phyloP scores from a whole-genome alignment of 2,329 filamentous ascomycete genomes.

The Cladophialophora bantiana region DNA sequence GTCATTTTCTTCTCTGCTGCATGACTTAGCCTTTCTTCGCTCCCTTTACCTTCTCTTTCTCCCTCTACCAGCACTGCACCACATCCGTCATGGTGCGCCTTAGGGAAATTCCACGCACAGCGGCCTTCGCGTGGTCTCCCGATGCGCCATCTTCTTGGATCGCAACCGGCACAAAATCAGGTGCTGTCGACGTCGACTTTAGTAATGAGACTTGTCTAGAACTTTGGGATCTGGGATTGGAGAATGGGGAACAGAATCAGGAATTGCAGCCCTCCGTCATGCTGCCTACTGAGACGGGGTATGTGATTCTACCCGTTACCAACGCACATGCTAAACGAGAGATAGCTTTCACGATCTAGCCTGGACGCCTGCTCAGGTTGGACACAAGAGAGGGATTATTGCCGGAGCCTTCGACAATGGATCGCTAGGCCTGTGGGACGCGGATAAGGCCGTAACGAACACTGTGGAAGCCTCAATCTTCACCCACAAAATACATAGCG shows the following conservation, averaged over 20 bases:
- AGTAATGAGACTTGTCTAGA: constrained; percentile 96
- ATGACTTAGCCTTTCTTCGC: constrained; percentile 29
- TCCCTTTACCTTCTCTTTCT: constrained; percentile 35
- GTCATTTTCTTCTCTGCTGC: constrained; percentile 21
- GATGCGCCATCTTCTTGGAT: constrained; percentile 79
- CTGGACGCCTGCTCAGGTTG: constrained; percentile 83
- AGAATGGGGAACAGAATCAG: constrained; percentile 74
- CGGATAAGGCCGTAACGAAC: constrained; percentile 67
- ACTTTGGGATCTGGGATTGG: constrained; percentile 90
- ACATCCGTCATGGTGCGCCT: constrained; percentile 81
- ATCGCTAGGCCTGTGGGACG: constrained; percentile 91
- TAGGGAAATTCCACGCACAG: constrained; percentile 94
- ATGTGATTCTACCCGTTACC: constrained; percentile 42
- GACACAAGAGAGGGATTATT: constrained; percentile 84
- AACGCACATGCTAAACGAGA: constrained; percentile 18
- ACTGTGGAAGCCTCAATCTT: constrained; percentile 79
- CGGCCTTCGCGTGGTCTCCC: constrained; percentile 96
- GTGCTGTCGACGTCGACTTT: constrained; percentile 95
- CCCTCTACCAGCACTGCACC: constrained; percentile 29
- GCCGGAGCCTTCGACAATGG: constrained; percentile 95
- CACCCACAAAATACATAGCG: constrained; percentile 86
- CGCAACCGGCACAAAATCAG: constrained; percentile 91
- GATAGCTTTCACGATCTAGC: constrained; percentile 93
- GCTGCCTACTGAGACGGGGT: constrained; percentile 90
- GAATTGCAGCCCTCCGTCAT: constrained; percentile 87